Conservation (phyloP, 257 asterid genomes). For the Solanum stenotomum region DNA sequence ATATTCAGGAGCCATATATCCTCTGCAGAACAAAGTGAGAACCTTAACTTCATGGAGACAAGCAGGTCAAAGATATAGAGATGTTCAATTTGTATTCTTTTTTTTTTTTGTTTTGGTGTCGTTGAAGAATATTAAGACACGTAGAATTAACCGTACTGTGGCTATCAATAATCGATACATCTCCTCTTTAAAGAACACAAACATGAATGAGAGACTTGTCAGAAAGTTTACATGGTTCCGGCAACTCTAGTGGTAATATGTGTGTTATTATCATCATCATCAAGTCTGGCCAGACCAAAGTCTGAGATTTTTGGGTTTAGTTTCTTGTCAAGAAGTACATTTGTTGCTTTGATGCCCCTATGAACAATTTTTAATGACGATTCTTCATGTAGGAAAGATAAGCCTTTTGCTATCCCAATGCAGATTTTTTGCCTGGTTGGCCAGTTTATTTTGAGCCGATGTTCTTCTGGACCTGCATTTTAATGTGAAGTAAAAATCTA, state of each 20-base stretch:
- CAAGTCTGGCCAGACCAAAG: conserved; percentile 4
- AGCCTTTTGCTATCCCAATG: conserved; percentile 2
- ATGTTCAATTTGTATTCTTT: neutral
- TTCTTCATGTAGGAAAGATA: conserved; percentile 4
- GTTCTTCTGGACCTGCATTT: neutral
- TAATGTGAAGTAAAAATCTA: neutral
- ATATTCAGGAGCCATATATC: conserved; percentile 69
- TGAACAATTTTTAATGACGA: neutral
- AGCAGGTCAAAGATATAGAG: neutral
- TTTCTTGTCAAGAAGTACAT: neutral
- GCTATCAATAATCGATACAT: neutral
- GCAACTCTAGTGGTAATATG: conserved; percentile 3
- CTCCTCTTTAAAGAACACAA: neutral
- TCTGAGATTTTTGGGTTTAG: conserved; percentile 5
- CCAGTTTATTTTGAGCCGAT: neutral
- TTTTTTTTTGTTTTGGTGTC: neutral
- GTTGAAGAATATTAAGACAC: neutral
- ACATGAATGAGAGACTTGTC: neutral
- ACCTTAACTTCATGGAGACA: neutral
- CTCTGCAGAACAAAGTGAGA: conserved; percentile 16
- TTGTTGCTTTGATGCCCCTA: neutral
- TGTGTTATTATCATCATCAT: conserved; percentile 1
- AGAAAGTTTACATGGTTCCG: neutral
- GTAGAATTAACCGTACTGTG: neutral
- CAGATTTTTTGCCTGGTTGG: conserved; percentile 3